Conservation (phyloP, 1,139 yeast genomes). For the Kazachstania sp. region DNA sequence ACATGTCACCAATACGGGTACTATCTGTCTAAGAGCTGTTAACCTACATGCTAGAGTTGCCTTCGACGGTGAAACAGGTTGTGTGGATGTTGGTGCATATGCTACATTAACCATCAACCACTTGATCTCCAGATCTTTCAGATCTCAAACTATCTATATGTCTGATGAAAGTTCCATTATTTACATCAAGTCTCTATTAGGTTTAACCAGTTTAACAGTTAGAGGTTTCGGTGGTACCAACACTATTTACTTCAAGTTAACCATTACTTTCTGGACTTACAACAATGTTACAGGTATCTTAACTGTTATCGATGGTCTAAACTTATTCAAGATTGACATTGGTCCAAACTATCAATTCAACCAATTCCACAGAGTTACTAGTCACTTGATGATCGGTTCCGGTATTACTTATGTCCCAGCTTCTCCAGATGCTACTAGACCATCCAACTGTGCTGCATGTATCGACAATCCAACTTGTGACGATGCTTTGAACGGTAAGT, state of each 20-base stretch:
- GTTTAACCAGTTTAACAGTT: neutral
- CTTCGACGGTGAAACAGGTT: slow-evolving; percentile 5
- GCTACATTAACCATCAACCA: slow-evolving; percentile 3
- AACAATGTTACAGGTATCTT: slow-evolving; percentile 7
- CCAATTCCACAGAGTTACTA: neutral
- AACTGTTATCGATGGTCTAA: slow-evolving; percentile 2
- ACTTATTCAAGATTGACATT: slow-evolving; percentile 5
- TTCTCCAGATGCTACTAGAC: slow-evolving; percentile 3
- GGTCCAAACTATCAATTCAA: slow-evolving; percentile 7
- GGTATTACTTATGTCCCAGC: slow-evolving; percentile 1
- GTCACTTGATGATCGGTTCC: neutral
- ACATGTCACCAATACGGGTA: slow-evolving; percentile 4
- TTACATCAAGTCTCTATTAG: neutral
- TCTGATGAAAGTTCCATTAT: slow-evolving; percentile 1
- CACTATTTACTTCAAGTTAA: slow-evolving; percentile 1
- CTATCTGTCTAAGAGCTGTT: slow-evolving; percentile 5
- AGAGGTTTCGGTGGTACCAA: slow-evolving; percentile 6
- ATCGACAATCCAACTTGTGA: neutral
- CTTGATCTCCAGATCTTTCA: slow-evolving; percentile 1
- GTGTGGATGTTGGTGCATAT: slow-evolving; percentile 6
- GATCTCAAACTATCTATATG: slow-evolving; percentile 6
- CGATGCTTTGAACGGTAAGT: neutral
- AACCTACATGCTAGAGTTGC: slow-evolving; percentile 2
- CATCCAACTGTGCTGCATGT: slow-evolving; percentile 4
- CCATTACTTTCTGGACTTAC: neutral